A percentile compares a stretch with the other conserved stretches of the same genome.
Evolutionary conservation across 2,329 filamentous ascomycete species (phyloP).

Genomic region (Calonectria ilicicola): DNA sequence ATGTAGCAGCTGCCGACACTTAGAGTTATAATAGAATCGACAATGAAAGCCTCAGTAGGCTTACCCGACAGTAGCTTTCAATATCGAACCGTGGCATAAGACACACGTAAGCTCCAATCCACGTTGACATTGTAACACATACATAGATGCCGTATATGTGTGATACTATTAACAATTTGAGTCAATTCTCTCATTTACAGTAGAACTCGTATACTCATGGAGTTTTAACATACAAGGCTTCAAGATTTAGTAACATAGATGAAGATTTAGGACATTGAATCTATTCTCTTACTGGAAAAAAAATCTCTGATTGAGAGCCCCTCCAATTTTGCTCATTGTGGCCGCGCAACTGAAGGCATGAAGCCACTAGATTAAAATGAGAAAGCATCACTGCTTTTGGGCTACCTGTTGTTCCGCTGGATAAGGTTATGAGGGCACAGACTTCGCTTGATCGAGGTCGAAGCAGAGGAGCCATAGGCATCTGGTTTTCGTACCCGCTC

Average conservation of each 20-base stretch:
- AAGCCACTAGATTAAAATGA: constrained; percentile 4
- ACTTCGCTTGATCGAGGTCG: neutral
- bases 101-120: constrained; percentile 1
- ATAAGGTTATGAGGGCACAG: neutral
- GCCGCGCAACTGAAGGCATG: neutral
- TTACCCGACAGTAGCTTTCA: neutral
- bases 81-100: constrained; percentile 9
- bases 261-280: too few species aligned
- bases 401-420: constrained; percentile 1
- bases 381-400: constrained; percentile 12
- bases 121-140: neutral
- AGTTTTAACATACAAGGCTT: too few species aligned
- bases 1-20: neutral
- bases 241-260: too few species aligned
- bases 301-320: neutral
- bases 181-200: too few species aligned
- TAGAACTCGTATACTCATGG: too few species aligned
- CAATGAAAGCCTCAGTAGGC: too few species aligned
- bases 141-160: constrained; percentile 4
- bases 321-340: constrained; percentile 6
- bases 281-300: neutral
- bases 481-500: neutral
- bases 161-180: neutral
- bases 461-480: neutral
- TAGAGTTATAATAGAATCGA: too few species aligned